These are phyloP conservation scores for Gaertneriomyces semiglobifer DNA, from an alignment of 192 early-diverging fungal genomes.

Conservation along the genomic window DNA sequence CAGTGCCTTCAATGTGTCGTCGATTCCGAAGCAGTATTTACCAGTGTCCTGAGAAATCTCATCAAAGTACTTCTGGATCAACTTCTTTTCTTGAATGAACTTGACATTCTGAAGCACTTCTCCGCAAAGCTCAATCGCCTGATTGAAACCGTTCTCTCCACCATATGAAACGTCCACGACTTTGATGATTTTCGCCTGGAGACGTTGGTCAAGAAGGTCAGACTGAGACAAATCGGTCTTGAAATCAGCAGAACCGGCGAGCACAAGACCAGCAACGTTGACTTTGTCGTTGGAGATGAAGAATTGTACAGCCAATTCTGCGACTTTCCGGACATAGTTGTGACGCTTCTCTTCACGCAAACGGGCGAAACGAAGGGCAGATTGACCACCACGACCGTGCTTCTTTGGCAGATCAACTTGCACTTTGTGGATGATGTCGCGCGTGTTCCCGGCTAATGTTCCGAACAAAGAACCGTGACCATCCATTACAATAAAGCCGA, in stretches of 20 bases:
- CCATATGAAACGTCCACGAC: slow-evolving; percentile 98
- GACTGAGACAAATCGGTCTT: slow-evolving; percentile 94
- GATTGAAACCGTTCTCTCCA: slow-evolving; percentile 98
- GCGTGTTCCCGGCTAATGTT: slow-evolving; percentile 87
- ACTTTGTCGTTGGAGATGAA: slow-evolving; percentile 92
- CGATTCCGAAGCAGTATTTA: slow-evolving; percentile 92
- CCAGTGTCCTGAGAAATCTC: slow-evolving; percentile 96
- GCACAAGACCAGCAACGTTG: slow-evolving; percentile 81
- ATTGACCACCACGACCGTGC: slow-evolving; percentile 99
- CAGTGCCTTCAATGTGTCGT: slow-evolving; percentile 92
- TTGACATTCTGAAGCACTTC: slow-evolving; percentile 94
- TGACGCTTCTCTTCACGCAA: slow-evolving; percentile 98
- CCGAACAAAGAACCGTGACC: slow-evolving; percentile 97
- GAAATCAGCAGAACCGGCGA: slow-evolving; percentile 99
- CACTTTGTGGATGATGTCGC: slow-evolving; percentile 91
- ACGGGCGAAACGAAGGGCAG: slow-evolving; percentile 98
- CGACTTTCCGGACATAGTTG: slow-evolving; percentile 98
- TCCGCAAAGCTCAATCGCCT: slow-evolving; percentile 90
- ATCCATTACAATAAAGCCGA: slow-evolving; percentile 99
- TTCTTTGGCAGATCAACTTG: slow-evolving; percentile 98
- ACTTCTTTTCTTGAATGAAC: slow-evolving; percentile 98
- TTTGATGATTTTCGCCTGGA: slow-evolving; percentile 84
- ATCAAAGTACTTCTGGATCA: slow-evolving; percentile 94
- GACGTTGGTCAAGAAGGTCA: slow-evolving; percentile 93
- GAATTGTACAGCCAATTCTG: slow-evolving; percentile 92